phyloP scores from a whole-genome alignment of 345 rosid genomes.

The Pistacia atlantica region DNA sequence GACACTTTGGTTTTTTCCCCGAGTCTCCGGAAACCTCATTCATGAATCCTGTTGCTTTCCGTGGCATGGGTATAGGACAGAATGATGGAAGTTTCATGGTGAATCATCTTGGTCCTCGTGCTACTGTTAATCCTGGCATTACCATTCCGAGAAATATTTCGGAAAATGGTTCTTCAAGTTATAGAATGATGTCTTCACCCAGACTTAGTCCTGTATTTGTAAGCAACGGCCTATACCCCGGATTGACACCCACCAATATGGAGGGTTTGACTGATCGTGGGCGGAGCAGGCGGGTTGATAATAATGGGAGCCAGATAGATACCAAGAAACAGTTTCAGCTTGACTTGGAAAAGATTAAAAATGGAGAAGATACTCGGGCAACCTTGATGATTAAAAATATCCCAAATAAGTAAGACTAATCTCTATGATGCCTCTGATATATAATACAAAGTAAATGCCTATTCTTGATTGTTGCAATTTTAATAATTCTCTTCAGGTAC shows the following conservation, averaged over 20 bases:
- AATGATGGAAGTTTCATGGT: slow-evolving; percentile 50
- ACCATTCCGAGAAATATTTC: slow-evolving; percentile 50
- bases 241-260: slow-evolving; percentile 43
- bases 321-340: slow-evolving; percentile 80
- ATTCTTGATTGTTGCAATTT: slow-evolving; percentile 9
- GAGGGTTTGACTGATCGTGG: slow-evolving; percentile 70
- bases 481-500: slow-evolving; percentile 43
- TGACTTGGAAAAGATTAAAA: slow-evolving; percentile 73
- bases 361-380: slow-evolving; percentile 65
- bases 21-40: slow-evolving; percentile 74
- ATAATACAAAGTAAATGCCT: background rate
- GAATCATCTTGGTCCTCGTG: slow-evolving; percentile 40
- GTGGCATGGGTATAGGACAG: slow-evolving; percentile 51
- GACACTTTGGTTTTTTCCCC: slow-evolving; percentile 74
- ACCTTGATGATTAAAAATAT: slow-evolving; percentile 69
- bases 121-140: slow-evolving; percentile 50
- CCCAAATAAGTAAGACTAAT: slow-evolving; percentile 54
- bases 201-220: slow-evolving; percentile 64
- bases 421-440: slow-evolving; percentile 9
- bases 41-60: slow-evolving; percentile 54
- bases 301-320: slow-evolving; percentile 57
- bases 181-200: slow-evolving; percentile 78
- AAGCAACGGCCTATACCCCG: slow-evolving; percentile 59
- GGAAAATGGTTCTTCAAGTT: slow-evolving; percentile 56
- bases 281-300: slow-evolving; percentile 61